phyloP scores from a whole-genome alignment of 306 rosid genomes.

The Fragaria iinumae region DNA sequence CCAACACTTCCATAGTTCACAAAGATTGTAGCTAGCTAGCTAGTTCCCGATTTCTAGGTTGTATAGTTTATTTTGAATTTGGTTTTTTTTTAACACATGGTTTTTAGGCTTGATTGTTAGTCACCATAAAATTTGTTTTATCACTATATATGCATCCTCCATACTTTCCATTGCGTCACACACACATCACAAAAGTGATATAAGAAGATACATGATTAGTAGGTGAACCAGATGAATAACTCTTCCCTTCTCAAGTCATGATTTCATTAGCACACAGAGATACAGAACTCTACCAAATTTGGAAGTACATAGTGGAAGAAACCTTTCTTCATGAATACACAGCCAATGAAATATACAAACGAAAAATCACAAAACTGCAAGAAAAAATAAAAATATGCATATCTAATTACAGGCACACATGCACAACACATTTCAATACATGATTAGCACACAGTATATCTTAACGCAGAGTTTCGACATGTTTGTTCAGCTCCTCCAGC shows the following conservation, averaged over 20 bases:
- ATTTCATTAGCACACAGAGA: neutral
- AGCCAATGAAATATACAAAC: conserved; percentile 29
- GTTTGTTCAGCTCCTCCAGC: conserved; percentile 91
- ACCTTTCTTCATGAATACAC: conserved; percentile 6
- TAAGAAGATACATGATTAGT: too few relatives aligned
- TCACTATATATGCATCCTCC: too few relatives aligned
- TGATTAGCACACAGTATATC: conserved; percentile 16
- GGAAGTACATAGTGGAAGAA: neutral
- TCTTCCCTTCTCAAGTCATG: neutral
- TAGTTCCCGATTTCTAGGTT: too few relatives aligned
- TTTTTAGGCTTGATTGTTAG: too few relatives aligned
- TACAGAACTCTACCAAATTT: neutral
- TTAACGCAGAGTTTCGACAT: conserved; percentile 54
- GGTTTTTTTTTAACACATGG: too few relatives aligned
- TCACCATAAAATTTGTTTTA: too few relatives aligned
- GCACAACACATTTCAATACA: conserved; percentile 26
- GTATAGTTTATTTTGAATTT: too few relatives aligned
- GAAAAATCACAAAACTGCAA: conserved; percentile 8
- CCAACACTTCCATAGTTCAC: too few relatives aligned
- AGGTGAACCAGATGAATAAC: neutral
- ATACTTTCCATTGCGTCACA: too few relatives aligned
- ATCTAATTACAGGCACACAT: conserved; percentile 45
- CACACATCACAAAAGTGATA: too few relatives aligned
- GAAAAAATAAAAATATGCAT: neutral
- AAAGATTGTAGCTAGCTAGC: too few relatives aligned